Percentiles rank a stretch among this genome's conserved stretches.
Evolutionary conservation across 768 basidiomycete species (phyloP).

Genomic region (Russula vinacea): DNA sequence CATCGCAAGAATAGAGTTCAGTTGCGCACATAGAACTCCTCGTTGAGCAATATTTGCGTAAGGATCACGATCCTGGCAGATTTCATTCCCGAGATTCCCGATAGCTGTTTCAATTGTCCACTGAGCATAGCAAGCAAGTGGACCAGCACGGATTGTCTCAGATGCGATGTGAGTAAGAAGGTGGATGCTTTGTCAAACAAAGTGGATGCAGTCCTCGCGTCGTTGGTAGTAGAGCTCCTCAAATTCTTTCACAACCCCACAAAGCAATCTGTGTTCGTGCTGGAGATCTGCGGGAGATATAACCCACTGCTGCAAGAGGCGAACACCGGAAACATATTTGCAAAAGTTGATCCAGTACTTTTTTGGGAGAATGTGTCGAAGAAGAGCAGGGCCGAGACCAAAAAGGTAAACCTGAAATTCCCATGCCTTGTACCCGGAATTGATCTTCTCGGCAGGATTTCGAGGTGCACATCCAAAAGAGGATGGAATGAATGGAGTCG

Average conservation of each 20-base stretch:
- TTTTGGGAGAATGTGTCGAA: constrained; percentile 31
- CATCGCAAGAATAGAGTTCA: neutral
- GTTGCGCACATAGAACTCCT: neutral
- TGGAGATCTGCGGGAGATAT: constrained; percentile 4
- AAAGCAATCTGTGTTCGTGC: neutral
- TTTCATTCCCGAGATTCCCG: neutral
- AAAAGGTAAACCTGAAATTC: constrained; percentile 33
- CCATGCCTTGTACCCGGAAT: constrained; percentile 37
- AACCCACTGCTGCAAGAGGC: constrained; percentile 8
- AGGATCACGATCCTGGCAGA: neutral
- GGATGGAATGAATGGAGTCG: neutral
- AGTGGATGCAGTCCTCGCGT: neutral
- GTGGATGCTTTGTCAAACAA: neutral
- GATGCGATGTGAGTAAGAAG: neutral
- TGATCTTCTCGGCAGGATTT: constrained; percentile 43
- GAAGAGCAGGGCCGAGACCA: constrained; percentile 32
- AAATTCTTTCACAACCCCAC: neutral
- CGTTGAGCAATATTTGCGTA: neutral
- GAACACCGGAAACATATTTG: constrained; percentile 32
- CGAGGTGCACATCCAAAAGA: constrained; percentile 32
- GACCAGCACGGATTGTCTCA: neutral
- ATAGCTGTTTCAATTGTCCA: neutral
- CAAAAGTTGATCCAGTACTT: constrained; percentile 35
- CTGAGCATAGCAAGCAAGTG: neutral
- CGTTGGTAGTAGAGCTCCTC: neutral